Evolutionary conservation across 2,329 filamentous ascomycete species (phyloP).

Genomic region (Plenodomus biglobosus): DNA sequence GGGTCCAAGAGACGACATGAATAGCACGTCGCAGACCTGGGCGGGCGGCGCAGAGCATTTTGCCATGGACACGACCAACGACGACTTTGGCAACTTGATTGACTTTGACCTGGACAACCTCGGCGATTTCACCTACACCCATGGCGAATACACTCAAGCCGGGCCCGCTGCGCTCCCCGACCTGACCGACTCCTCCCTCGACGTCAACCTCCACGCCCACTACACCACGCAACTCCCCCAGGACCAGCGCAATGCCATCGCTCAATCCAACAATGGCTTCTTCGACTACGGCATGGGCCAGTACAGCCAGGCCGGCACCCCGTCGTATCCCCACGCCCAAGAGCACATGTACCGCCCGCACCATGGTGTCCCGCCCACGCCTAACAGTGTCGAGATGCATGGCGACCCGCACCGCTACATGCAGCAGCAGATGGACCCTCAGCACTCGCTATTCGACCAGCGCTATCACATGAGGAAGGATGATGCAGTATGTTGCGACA

Average conservation of each 20-base stretch:
- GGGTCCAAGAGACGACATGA: constrained; percentile 34
- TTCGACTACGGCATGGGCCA: constrained; percentile 41
- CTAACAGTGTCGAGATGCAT: constrained; percentile 77
- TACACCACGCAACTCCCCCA: constrained; percentile 32
- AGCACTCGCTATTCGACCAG: constrained; percentile 65
- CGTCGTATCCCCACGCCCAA: constrained; percentile 46
- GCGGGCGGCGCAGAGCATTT: constrained; percentile 42
- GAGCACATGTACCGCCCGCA: constrained; percentile 51
- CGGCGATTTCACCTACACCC: constrained; percentile 33
- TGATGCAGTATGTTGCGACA: constrained; percentile 58
- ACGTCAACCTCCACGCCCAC: constrained; percentile 38
- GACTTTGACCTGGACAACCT: constrained; percentile 43
- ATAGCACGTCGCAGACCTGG: constrained; percentile 44
- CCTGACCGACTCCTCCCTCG: constrained; percentile 36
- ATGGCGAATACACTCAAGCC: constrained; percentile 28
- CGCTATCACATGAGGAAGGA: constrained; percentile 68
- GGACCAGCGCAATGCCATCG: constrained; percentile 25
- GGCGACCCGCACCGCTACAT: constrained; percentile 59
- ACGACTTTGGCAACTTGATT: constrained; percentile 50
- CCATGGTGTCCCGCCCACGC: constrained; percentile 73
- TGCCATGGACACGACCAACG: constrained; percentile 45
- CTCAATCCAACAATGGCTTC: constrained; percentile 29
- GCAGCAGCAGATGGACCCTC: constrained; percentile 56
- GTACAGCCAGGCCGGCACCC: constrained; percentile 41
- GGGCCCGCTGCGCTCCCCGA: constrained; percentile 28